Percentiles rank a stretch among this genome's conserved stretches.
These are phyloP conservation scores for Herpetomonas muscarum DNA, from an alignment of 208 protist species.

Conservation along the genomic window DNA sequence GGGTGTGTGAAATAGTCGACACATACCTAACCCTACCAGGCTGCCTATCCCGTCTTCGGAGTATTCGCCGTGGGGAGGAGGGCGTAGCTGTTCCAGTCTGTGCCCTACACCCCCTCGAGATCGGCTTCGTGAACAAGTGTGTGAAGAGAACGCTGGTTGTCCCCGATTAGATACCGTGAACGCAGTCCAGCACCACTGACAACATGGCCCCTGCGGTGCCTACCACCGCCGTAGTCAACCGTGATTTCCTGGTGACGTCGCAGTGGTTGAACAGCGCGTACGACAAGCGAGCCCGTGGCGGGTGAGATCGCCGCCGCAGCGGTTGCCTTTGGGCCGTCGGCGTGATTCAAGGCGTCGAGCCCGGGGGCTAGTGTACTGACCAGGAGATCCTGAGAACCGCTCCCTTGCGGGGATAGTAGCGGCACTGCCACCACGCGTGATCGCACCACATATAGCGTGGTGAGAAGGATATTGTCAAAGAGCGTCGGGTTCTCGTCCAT, in stretches of 20 bases:
- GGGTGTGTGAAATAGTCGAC: too few species aligned
- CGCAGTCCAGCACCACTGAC: too few species aligned
- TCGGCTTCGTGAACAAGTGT: constrained; percentile 2
- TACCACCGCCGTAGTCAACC: constrained; percentile 41
- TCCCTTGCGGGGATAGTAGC: constrained; percentile 17
- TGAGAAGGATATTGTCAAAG: constrained; percentile 52
- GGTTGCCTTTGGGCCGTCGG: not conserved
- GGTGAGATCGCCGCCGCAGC: constrained; percentile 54
- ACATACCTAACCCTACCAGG: too few species aligned
- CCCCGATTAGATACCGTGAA: not conserved
- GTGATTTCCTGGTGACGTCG: constrained; percentile 57
- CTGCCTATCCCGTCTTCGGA: too few species aligned
- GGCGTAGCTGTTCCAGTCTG: too few species aligned
- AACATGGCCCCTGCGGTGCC: too few species aligned
- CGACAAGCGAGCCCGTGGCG: constrained; percentile 30
- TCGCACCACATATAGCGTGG: constrained; percentile 66
- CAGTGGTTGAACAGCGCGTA: constrained; percentile 53
- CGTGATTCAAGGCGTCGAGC: constrained; percentile 72
- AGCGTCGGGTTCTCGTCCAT: constrained; percentile 41
- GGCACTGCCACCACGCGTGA: constrained; percentile 51
- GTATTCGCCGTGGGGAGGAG: too few species aligned
- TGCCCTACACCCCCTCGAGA: constrained; percentile 12
- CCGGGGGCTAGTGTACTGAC: constrained; percentile 55
- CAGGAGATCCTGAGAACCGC: constrained; percentile 12
- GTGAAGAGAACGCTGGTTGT: not conserved